Base-by-base conservation (phyloP, 768 basidiomycete genomes). In the Boletus fagicola region DNA sequence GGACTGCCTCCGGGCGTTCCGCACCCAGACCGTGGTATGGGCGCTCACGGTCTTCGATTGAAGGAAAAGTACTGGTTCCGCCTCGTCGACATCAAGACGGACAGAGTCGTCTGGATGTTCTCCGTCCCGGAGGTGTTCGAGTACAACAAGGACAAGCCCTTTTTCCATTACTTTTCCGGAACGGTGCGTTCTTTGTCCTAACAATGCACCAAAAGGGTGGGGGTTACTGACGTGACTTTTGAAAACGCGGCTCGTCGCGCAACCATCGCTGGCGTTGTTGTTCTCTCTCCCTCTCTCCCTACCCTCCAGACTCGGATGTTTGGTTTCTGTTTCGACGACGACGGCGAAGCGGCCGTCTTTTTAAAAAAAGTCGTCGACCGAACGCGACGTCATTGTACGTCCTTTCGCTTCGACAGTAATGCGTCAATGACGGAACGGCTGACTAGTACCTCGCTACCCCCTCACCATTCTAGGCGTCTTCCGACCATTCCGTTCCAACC, bases 101-200 rank as follows among this genome's bases (percentile, higher is more conserved):
- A 79, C 33, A 83, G 82, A 66, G 79, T 84, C 39, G 77, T 86
- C 11, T 90, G 88, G 88, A 78, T 81, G 70, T 87, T 88, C 74
- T 80, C 80, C 58, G 76, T 88, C 53, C 83, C 83, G 0, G 74
- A 75, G 45, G 74, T 75, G 47, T 80, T 87, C 64, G 80, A 85
- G 52, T 98, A 95, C 70, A 80, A 83, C 63, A 80, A 87, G 62
- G 93, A 97, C 71, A 83, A 88, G 55, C 90, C 92, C 3, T 96
- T 96, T 76, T 97, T 97, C 74, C 93, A 98, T 72, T 80, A 86
- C 39, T 95, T 96, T 73, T 83, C 86, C 46, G 91, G 90, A 42
- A 83, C 88, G 75, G 94, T 95, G 67, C 68, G 90, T 78, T 4
- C 22, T 39, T 30, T 18, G 12, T 28, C 38, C 13, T 30, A 11